phyloP scores from a whole-genome alignment of 257 asterid genomes.

The Gentiana dahurica region DNA sequence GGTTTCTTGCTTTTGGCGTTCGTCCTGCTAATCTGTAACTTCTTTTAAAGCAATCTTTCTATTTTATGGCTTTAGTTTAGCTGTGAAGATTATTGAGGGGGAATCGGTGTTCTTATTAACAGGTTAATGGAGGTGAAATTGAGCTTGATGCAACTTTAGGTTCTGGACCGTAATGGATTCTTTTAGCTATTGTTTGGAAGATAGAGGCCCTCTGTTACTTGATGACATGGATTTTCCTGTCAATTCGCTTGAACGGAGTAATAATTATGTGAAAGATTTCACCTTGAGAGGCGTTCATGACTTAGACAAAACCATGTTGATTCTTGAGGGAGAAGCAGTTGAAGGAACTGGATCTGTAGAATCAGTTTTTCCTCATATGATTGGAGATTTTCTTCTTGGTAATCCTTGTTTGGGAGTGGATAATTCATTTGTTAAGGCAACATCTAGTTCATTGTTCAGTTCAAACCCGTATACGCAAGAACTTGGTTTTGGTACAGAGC shows the following conservation, averaged over 20 bases:
- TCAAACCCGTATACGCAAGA: constrained; percentile 8
- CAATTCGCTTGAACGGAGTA: constrained; percentile 10
- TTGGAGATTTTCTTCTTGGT: constrained; percentile 9
- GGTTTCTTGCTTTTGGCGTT: too few relatives aligned
- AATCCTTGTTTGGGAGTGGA: constrained; percentile 4
- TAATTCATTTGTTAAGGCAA: constrained; percentile 2
- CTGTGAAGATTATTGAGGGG: too few relatives aligned
- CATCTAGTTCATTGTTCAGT: constrained; percentile 4
- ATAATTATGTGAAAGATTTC: constrained; percentile 12
- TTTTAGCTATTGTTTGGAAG: constrained; percentile 16
- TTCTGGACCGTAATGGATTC: constrained; percentile 18
- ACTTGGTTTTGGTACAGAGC: constrained; percentile 11
- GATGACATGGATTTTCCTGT: constrained; percentile 16
- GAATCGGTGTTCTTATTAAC: too few relatives aligned
- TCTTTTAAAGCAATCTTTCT: too few relatives aligned
- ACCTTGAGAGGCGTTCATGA: constrained; percentile 11
- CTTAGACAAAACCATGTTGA: constrained; percentile 6
- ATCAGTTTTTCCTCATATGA: constrained; percentile 12
- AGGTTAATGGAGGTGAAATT: too few relatives aligned
- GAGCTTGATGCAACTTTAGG: not conserved
- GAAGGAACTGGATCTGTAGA: constrained; percentile 9
- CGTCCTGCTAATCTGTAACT: too few relatives aligned
- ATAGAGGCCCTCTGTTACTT: constrained; percentile 13
- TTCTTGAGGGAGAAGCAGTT: constrained; percentile 12
- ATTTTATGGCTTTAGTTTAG: too few relatives aligned